Percentiles rank a stretch among this genome's conserved stretches.
Conservation (phyloP, 139 green algal species). For the Chlorella sorokiniana region DNA sequence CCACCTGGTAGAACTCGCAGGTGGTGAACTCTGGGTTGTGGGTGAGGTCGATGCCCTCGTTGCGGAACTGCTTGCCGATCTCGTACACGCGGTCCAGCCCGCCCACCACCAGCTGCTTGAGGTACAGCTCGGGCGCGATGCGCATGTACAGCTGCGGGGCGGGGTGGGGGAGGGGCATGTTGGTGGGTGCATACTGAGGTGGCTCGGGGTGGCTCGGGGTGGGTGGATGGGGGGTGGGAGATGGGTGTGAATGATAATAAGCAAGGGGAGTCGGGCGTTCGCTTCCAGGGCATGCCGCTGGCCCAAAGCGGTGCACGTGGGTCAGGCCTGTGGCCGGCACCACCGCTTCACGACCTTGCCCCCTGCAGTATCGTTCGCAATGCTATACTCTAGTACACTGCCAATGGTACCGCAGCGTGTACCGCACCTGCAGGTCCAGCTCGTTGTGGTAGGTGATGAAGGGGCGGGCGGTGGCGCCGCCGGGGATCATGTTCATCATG, state of each 20-base stretch:
- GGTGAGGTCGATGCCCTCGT: slow-evolving; percentile 99
- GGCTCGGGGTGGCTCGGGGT: too few relatives aligned
- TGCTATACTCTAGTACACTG: too few relatives aligned
- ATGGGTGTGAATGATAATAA: too few relatives aligned
- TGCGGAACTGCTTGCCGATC: slow-evolving; percentile 82
- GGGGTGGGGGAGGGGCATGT: neutral
- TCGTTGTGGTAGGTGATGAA: slow-evolving; percentile 99
- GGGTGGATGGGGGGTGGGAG: neutral
- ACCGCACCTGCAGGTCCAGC: slow-evolving; percentile 84
- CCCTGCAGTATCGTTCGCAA: too few relatives aligned
- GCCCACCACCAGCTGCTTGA: slow-evolving; percentile 98
- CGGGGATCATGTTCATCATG: slow-evolving; percentile 95
- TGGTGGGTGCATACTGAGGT: neutral
- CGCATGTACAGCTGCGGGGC: slow-evolving; percentile 92
- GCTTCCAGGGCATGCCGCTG: too few relatives aligned
- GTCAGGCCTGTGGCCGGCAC: too few relatives aligned
- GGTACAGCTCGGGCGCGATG: slow-evolving; percentile 97
- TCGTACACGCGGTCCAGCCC: slow-evolving; percentile 93
- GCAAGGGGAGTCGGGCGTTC: too few relatives aligned
- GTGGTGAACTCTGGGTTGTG: slow-evolving; percentile 99
- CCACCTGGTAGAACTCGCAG: slow-evolving; percentile 94
- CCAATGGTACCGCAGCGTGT: neutral
- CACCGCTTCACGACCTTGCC: too few relatives aligned
- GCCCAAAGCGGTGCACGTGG: too few relatives aligned
- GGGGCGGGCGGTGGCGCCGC: slow-evolving; percentile 90